These are phyloP conservation scores for Lithospermum erythrorhizon DNA, from an alignment of 257 asterid genomes.

Conservation along the genomic window DNA sequence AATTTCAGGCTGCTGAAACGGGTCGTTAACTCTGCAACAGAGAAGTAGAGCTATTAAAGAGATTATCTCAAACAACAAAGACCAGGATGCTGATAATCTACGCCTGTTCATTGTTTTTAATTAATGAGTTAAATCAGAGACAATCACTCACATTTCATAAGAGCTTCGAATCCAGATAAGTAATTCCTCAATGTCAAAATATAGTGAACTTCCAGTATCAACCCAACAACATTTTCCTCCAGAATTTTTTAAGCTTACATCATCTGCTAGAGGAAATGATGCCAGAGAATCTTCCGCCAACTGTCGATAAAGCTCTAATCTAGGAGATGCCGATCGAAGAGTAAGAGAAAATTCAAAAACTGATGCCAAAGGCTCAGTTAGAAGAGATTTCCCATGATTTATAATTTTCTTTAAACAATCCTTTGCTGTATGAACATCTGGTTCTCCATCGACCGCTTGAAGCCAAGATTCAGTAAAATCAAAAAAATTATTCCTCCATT, in stretches of 20 bases:
- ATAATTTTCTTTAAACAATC: slow-evolving; percentile 67
- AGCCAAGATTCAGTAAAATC: slow-evolving; percentile 85
- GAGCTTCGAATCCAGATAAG: slow-evolving; percentile 57
- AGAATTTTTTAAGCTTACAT: slow-evolving; percentile 31
- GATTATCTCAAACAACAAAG: slow-evolving; percentile 11
- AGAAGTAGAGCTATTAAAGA: slow-evolving; percentile 6
- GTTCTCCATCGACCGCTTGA: slow-evolving; percentile 31
- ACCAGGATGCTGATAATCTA: slow-evolving; percentile 6
- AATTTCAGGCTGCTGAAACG: slow-evolving; percentile 85
- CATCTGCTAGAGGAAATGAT: slow-evolving; percentile 74
- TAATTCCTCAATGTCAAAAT: slow-evolving; percentile 59
- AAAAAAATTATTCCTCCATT: slow-evolving; percentile 82
- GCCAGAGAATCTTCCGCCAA: slow-evolving; percentile 95
- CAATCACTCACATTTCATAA: slow-evolving; percentile 43
- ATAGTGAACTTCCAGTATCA: slow-evolving; percentile 74
- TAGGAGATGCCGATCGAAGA: slow-evolving; percentile 95
- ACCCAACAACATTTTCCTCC: slow-evolving; percentile 89
- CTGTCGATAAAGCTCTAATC: slow-evolving; percentile 75
- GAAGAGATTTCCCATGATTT: slow-evolving; percentile 56
- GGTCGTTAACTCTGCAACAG: slow-evolving; percentile 42
- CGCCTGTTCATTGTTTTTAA: neutral
- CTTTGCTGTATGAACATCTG: slow-evolving; percentile 55
- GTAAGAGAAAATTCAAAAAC: slow-evolving; percentile 88
- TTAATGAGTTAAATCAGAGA: slow-evolving; percentile 2
- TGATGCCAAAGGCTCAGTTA: slow-evolving; percentile 69